Evolutionary conservation across 176 grass and related monocot species (phyloP), one percentile per base, ranked within the genome.

Genomic region (Zizania latifolia): DNA sequence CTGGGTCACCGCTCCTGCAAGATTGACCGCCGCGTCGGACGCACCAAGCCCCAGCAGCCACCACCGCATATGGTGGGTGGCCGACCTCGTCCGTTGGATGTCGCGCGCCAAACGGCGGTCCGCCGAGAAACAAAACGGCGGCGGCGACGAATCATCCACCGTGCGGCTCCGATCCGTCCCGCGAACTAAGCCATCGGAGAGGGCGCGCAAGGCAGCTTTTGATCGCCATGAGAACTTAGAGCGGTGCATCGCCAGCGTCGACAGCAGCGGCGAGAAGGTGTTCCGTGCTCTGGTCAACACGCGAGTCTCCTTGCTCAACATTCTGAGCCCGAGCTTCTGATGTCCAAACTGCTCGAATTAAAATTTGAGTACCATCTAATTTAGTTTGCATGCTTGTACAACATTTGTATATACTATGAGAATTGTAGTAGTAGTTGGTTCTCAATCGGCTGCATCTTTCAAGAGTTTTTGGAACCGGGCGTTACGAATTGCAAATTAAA

Each of bases 251-350:
- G 68, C 55, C 24, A 86, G 17, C 74, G 74, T 87, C 45, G 91
- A 90, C 51, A 9, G 6, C 33, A 89, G 83, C 70, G 60, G 84
- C 26, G 87, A 90, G 60, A 90, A 71, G 76, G 87, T 93, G 32
- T 93, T 81, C 56, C 79, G 84, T 10, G 72, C 59, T 5, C 26
- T 93, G 16, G 62, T 90, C 33, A 87, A 93, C 61, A 87, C 84
- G 5, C 74, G 90, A 71, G 90, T 93, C 46, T 90, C 76, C 7
- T 17, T 93, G 63, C 90, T 93, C 77, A 93, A 93, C 84, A 84
- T 93, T 4, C 70, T 93, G 5, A 93, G 77, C 62, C 84, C 90
- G 0, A 77, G 26, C 19, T 90, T 87, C 80, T 87, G 60, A 86
- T 45, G 27, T 8, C 55, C 54, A 5, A 32, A 31, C 48, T 4